Conservation (phyloP, 1,284 basidiomycete genomes). For the Cutaneotrichosporon arboriforme region DNA sequence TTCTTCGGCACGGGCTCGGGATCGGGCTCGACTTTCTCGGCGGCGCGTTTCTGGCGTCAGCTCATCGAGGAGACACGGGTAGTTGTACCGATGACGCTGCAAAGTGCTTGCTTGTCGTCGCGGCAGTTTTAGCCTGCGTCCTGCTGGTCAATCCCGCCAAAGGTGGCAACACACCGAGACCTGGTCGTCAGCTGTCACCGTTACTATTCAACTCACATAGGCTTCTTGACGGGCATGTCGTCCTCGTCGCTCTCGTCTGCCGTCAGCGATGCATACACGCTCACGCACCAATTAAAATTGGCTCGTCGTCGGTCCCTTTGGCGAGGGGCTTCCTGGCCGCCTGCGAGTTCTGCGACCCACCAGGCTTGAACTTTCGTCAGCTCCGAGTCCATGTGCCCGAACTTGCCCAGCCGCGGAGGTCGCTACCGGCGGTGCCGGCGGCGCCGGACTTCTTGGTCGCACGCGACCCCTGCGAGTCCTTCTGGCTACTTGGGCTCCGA, state of each 20-base stretch:
- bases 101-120: constrained; percentile 35
- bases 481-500: constrained; percentile 15
- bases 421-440: constrained; percentile 16
- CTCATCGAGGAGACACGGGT: too few species aligned
- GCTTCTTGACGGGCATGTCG: constrained; percentile 24
- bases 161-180: neutral
- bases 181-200: neutral
- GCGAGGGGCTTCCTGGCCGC: constrained; percentile 3
- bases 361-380: constrained; percentile 14
- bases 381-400: neutral
- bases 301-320: constrained; percentile 4
- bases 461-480: neutral
- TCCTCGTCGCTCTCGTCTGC: constrained; percentile 39
- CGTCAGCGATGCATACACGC: constrained; percentile 1
- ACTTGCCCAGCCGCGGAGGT: constrained; percentile 24
- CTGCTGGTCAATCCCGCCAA: neutral
- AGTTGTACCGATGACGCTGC: constrained; percentile 4
- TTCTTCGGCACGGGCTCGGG: constrained; percentile 15
- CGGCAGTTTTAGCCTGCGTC: neutral
- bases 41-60: constrained; percentile 13
- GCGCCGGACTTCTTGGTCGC: constrained; percentile 7
- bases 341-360: constrained; percentile 26
- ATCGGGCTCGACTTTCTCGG: constrained; percentile 7
- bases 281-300: constrained; percentile 8
- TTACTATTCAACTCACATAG: constrained; percentile 12